Evolutionary conservation across 208 protist genomes (phyloP).

Genomic region (Leptomonas seymouri): DNA sequence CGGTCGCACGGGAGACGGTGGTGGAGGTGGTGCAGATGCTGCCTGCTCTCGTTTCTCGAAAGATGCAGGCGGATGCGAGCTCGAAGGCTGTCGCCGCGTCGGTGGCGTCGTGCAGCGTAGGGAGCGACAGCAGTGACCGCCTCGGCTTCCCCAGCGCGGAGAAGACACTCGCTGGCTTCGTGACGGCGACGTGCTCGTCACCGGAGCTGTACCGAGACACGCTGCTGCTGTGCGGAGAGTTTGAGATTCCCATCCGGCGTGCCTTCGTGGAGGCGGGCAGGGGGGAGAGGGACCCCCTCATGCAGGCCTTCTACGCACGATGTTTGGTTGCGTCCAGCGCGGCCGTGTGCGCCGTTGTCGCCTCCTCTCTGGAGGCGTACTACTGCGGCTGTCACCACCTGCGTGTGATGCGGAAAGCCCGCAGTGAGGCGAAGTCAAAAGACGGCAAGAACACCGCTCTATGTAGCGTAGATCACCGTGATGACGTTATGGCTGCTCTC

Average conservation of each 20-base stretch:
- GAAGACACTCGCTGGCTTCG: slow-evolving; percentile 10
- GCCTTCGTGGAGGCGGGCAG: slow-evolving; percentile 27
- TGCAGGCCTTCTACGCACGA: slow-evolving; percentile 39
- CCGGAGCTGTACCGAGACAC: slow-evolving; percentile 47
- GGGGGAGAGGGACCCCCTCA: slow-evolving; percentile 1
- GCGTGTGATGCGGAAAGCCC: slow-evolving; percentile 17
- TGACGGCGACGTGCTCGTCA: slow-evolving; percentile 21
- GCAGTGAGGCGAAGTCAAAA: slow-evolving; percentile 16
- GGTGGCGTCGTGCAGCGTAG: neutral
- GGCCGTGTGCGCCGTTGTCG: slow-evolving; percentile 67
- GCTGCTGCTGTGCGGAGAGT: slow-evolving; percentile 63
- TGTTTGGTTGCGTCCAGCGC: slow-evolving; percentile 69
- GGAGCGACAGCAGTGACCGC: neutral
- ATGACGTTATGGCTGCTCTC: slow-evolving; percentile 17
- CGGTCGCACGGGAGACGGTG: slow-evolving; percentile 28
- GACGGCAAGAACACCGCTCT: slow-evolving; percentile 9
- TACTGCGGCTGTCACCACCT: slow-evolving; percentile 32
- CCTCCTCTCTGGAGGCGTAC: slow-evolving; percentile 47
- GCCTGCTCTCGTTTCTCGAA: slow-evolving; percentile 49
- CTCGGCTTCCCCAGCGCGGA: neutral
- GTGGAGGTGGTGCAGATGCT: slow-evolving; percentile 49
- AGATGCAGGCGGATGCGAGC: slow-evolving; percentile 10
- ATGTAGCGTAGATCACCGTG: slow-evolving; percentile 8
- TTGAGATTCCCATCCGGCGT: slow-evolving; percentile 57
- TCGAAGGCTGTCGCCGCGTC: slow-evolving; percentile 1